Evolutionary conservation across 768 basidiomycete species (phyloP), one percentile per base, ranked within the genome.

Genomic region (Tephrocybe rancida): DNA sequence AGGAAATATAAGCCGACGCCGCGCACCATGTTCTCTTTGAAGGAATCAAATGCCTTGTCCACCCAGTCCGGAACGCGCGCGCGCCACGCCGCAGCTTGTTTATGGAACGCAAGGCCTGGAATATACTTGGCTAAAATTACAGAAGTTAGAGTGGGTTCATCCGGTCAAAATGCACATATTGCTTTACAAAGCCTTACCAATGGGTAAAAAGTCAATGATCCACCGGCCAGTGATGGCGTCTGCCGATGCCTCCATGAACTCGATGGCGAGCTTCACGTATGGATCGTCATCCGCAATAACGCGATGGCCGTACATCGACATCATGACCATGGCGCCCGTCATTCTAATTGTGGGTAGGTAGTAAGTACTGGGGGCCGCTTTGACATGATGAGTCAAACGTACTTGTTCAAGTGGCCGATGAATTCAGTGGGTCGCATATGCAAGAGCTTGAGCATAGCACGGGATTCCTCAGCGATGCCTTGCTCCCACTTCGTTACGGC

Each of bases 241-340:
- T 19, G 60, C 57, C 5, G 54, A 58, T 8, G 60, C 56, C 9
- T 56, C 56, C 60, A 61, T 61, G 13, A 61, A 56, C 42, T 61
- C 60, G 24, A 60, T 54, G 14, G 59, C 59, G 13, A 57, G 55
- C 9, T 57, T 42, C n/a, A 60, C 55, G 22, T 55, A 58, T 21
- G 60, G 56, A n/a, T 61, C 60, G 35, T 61, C 51, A 13, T 58
- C 54, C 5, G 50, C 37, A 4, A 45, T 41, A 4, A 61, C 60
- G 18, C 56, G 60, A 25, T 61, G 60, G 14, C 60, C 60, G 47
- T 61, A 61, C 60, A 60, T 60, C 10, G 60, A 58, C 54, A 61
- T 56, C 60, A 61, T 60, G 19, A 60, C 59, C 21, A 58, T 55
- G 26, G 56, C 53, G 2, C 60, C 57, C 5, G 53, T 56, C 60